Base-by-base conservation (phyloP, 345 rosid genomes). In the Punica granatum region DNA sequence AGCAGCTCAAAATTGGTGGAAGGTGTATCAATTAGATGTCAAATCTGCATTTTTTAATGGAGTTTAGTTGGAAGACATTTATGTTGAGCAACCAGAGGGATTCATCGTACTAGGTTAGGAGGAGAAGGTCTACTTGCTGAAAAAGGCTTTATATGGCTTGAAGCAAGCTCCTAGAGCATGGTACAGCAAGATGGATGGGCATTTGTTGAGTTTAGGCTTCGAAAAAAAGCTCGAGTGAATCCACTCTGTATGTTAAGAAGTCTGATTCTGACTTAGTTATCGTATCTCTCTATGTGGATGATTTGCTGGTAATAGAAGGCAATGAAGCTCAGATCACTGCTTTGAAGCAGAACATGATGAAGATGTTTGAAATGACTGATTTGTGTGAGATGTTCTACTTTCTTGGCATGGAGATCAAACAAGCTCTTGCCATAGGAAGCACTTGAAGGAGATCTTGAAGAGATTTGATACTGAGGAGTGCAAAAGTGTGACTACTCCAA, bases 401-500 rank as follows among this genome's bases (percentile, higher is more conserved):
- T 8, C 39, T 71, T 3, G 68, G 73, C 7, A 6, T 64, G 48
- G 74, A 70, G 18, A 18, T 70, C 15, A 25, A 64, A 11, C 74
- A 71, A 71, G 37, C 18, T 51, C 65, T 14, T 70, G 49, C 18
- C 74, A 64, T 15, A 71, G 32, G 30, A 71, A 65, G 34, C 56
- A 64, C n/a, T n/a, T n/a, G n/a, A n/a, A n/a, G n/a, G n/a, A n/a
- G n/a, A n/a, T n/a, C n/a, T n/a, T n/a, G n/a, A n/a, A n/a, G n/a
- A n/a, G n/a, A n/a, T n/a, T n/a, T n/a, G n/a, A n/a, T n/a, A n/a
- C n/a, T n/a, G n/a, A n/a, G n/a, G n/a, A n/a, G n/a, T n/a, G n/a
- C n/a, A n/a, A n/a, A n/a, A n/a, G n/a, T n/a, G n/a, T n/a, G 16
- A 63, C n/a, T 31, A 64, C 69, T 23, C 64, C 56, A 10, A 51